Base-by-base conservation (phyloP, 108 stramenopile species). In the Poteriospumella lacustris region DNA sequence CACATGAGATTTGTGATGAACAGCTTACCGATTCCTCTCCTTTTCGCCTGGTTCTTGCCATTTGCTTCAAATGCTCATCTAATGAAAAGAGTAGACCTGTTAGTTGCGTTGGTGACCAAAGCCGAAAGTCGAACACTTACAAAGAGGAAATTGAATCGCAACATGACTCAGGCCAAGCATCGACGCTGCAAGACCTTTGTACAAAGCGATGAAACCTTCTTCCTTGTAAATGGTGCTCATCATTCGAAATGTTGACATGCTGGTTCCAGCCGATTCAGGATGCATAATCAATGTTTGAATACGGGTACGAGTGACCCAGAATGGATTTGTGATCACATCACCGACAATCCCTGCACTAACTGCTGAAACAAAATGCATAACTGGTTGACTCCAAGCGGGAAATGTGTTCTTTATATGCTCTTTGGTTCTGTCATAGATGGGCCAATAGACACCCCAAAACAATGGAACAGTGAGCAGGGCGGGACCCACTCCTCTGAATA, bases 101-200 rank as follows among this genome's bases (percentile, higher is more conserved):
- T 52, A 9, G 19, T 52, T 9, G 19, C 9, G 47, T 15, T 52
- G 47, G 19, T 52, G 47, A 15, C 47, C 9, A 9, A 52, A 19
- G 9, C 9, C 19, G 47, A n/a, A n/a, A n/a, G n/a, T n/a, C n/a
- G n/a, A n/a, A n/a, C n/a, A 67, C 78, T 95, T 92, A 87, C 92
- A 95, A 52, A 91, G 85, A 34, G 94, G 94, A 79, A 95, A 95
- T 80, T 95, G 94, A 33, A 95, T 87, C 5, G 89, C 94, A 19
- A 93, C 92, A 84, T 95, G 94, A 34, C 85, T 83, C 59, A 95
- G 85, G 62, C 94, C 94, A 44, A 95, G 77, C 26, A 95, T 76
- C 84, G 91, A 92, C 39, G 94, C 94, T 3, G 88, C 85, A 79
- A 95, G 85, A 0, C 94, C 94, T 76, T 92, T 86, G 91, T 92